These are phyloP conservation scores for Babesia ovis DNA, from an alignment of 169 alveolate genomes.

Conservation along the genomic window DNA sequence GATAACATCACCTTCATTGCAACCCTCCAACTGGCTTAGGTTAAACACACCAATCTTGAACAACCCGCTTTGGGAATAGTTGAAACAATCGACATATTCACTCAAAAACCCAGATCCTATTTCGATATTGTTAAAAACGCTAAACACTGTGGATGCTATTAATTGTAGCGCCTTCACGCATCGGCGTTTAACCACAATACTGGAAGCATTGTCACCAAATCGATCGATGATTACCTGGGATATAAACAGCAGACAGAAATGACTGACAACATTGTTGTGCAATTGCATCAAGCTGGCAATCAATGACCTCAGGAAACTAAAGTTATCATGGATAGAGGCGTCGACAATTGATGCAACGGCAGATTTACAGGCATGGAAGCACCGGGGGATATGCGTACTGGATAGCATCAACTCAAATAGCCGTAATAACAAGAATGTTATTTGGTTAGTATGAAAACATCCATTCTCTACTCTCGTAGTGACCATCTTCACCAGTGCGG, in stretches of 20 bases:
- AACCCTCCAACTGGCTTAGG: constrained; percentile 14
- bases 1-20: neutral
- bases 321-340: neutral
- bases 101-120: constrained; percentile 6
- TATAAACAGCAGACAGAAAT: constrained; percentile 6
- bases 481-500: constrained; percentile 9
- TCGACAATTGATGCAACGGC: constrained; percentile 1
- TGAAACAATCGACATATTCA: constrained; percentile 29
- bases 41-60: constrained; percentile 14
- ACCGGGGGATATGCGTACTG: neutral
- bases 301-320: constrained; percentile 17
- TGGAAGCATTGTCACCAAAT: neutral
- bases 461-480: neutral
- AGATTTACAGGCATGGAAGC: constrained; percentile 5
- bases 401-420: constrained; percentile 30
- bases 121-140: constrained; percentile 7
- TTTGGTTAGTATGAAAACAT: neutral
- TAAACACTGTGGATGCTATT: constrained; percentile 7
- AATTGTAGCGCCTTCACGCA: constrained; percentile 9
- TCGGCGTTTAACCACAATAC: constrained; percentile 16
- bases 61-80: neutral
- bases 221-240: constrained; percentile 6
- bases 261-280: constrained; percentile 4
- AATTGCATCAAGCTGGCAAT: constrained; percentile 3
- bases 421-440: constrained; percentile 10